Evolutionary conservation across 179 eudicot species (phyloP), one percentile per base, ranked within the genome.

Genomic region (Actinidia polygama): DNA sequence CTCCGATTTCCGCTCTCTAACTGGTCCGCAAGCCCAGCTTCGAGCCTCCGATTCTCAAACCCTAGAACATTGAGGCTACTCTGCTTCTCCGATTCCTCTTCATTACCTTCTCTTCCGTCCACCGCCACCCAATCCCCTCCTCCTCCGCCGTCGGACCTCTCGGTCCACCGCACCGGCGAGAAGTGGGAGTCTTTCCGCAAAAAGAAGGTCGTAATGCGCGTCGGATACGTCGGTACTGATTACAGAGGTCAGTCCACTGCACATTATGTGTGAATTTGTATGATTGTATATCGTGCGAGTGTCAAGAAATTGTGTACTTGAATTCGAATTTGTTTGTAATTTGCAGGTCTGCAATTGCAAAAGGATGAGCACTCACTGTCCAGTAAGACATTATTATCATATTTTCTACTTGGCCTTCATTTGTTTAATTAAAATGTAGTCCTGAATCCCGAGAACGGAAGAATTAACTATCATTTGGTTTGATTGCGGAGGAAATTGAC

Each of bases 141-240:
- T 44, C 57, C 82, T 4, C 61, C 75, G 11, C 54, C 76, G 10
- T 24, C 64, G 10, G 16, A 57, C 78, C 78, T 6, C 36, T 19
- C 46, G 57, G 55, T 14, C 47, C 57, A 80, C 7, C 66, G 4
- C 83, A 4, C 30, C 30, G 66, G 36, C 24, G 30, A 36, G 7
- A 89, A 84, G 85, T 96, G 99, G 99, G 87, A 87, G 24, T 62
- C 97, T 7, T 87, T 90, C 79, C 90, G 91, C 24, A 94, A 96
- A 85, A 96, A 94, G 92, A 96, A 93, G 79, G 98, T 96, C 15
- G 97, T 92, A 23, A 92, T 96, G 99, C 97, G 96, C 54, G 96
- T 96, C 11, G 98, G 99, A 9, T 96, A 96, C 83, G 93, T 92
- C 2, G 99, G 99, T 12, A 83, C 95, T 49, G 88, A 92, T 79